These are phyloP conservation scores for Alternaria triticimaculans DNA, from an alignment of 2,329 filamentous ascomycete genomes.

Conservation along the genomic window DNA sequence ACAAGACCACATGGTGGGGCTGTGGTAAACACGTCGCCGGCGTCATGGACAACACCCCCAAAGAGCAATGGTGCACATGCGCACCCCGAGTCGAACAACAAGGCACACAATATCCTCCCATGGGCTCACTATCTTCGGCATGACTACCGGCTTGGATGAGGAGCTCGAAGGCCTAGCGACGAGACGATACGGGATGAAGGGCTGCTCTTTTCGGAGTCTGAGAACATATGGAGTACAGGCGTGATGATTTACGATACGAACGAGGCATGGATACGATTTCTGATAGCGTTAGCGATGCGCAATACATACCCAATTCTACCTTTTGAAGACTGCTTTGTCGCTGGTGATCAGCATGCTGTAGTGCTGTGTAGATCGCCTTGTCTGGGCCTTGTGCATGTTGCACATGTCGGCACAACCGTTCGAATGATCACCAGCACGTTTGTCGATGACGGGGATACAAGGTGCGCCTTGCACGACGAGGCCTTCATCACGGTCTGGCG, in stretches of 20 bases:
- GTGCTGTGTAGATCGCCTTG: background rate
- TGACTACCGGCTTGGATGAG: slow-evolving; percentile 30
- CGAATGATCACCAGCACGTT: background rate
- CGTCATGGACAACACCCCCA: slow-evolving; percentile 67
- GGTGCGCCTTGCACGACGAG: slow-evolving; percentile 2
- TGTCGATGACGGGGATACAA: background rate
- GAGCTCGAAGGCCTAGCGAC: background rate
- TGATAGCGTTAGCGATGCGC: slow-evolving; percentile 5
- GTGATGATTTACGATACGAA: slow-evolving; percentile 3
- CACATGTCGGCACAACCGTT: background rate
- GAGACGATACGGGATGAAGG: background rate
- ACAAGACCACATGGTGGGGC: slow-evolving; percentile 69
- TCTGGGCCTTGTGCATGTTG: background rate
- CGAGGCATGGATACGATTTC: background rate
- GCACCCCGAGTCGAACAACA: slow-evolving; percentile 67
- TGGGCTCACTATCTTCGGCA: slow-evolving; percentile 52
- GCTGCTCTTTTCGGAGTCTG: background rate
- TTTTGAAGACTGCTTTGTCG: background rate
- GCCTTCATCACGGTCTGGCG: slow-evolving; percentile 2
- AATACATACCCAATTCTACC: background rate
- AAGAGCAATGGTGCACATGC: slow-evolving; percentile 69
- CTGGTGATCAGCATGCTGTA: background rate
- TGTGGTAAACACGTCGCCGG: slow-evolving; percentile 67
- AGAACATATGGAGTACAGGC: background rate
- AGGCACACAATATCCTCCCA: slow-evolving; percentile 70